These are phyloP conservation scores for Leucocoprinus leucothites DNA, from an alignment of 768 basidiomycete genomes.

Conservation along the genomic window DNA sequence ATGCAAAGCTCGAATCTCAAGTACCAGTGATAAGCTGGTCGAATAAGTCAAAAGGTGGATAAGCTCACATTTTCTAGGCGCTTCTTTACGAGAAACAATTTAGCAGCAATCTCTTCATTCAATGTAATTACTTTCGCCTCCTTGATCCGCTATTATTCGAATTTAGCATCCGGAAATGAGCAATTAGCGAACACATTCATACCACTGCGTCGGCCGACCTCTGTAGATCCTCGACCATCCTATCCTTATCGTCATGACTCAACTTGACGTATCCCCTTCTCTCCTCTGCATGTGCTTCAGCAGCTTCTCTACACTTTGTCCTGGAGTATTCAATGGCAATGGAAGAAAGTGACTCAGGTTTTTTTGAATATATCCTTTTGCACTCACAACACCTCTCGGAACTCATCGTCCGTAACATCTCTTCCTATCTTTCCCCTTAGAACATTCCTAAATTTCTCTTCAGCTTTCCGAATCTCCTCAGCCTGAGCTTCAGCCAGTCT, in stretches of 20 bases:
- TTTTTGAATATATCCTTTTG: background rate
- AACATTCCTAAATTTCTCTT: background rate
- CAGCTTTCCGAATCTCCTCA: background rate
- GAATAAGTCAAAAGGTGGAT: background rate
- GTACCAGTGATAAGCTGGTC: background rate
- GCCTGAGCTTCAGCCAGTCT: slow-evolving; percentile 1
- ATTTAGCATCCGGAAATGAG: too few relatives aligned
- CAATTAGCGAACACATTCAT: background rate
- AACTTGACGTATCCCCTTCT: background rate
- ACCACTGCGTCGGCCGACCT: background rate
- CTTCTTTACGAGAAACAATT: background rate
- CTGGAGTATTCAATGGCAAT: background rate
- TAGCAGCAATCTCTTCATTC: slow-evolving; percentile 2
- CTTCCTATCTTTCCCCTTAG: background rate
- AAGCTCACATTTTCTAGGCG: background rate
- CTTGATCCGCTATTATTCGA: background rate
- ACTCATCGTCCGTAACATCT: background rate
- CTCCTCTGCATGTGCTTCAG: background rate
- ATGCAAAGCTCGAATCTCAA: background rate
- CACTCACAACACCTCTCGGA: background rate
- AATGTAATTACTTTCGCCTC: background rate
- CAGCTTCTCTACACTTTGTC: background rate
- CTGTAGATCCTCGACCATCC: slow-evolving; percentile 10
- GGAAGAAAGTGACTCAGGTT: too few relatives aligned
- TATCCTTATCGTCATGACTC: background rate